phyloP scores from a whole-genome alignment of 768 basidiomycete species.

The Myochromella boudieri region DNA sequence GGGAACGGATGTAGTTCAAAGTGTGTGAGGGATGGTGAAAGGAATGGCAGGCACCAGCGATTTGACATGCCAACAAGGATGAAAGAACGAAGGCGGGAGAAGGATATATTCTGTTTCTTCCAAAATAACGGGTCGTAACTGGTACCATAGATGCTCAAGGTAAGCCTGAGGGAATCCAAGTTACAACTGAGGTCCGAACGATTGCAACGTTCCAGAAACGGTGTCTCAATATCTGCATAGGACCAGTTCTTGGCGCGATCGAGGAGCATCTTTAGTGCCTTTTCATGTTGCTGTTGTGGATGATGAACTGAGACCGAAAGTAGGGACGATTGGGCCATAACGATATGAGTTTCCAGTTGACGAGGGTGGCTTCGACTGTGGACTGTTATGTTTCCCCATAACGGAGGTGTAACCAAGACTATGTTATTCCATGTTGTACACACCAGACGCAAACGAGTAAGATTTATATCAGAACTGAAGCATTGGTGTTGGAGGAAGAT shows the following conservation, averaged over 20 bases:
- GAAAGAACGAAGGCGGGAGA: constrained; percentile 22
- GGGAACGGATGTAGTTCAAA: constrained; percentile 15
- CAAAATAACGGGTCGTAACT: constrained; percentile 13
- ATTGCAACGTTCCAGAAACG: constrained; percentile 15
- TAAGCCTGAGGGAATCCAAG: constrained; percentile 22
- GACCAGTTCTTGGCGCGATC: constrained; percentile 28
- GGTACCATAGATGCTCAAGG: neutral
- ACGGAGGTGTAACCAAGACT: constrained; percentile 26
- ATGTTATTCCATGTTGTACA: constrained; percentile 26
- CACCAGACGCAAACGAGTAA: constrained; percentile 27
- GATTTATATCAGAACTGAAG: too few relatives aligned
- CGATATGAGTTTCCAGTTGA: constrained; percentile 20
- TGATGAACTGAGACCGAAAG: constrained; percentile 21
- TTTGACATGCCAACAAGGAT: constrained; percentile 13
- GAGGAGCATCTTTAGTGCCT: constrained; percentile 13
- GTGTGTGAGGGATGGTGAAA: constrained; percentile 24
- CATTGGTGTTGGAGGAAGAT: too few relatives aligned
- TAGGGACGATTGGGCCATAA: constrained; percentile 27
- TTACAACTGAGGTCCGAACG: constrained; percentile 20
- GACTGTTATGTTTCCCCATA: constrained; percentile 31
- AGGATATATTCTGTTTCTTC: neutral
- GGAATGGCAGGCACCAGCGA: constrained; percentile 21
- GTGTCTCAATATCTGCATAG: constrained; percentile 19
- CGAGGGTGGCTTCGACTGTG: constrained; percentile 4
- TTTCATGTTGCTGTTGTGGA: neutral